Evolutionary conservation across 108 stramenopile genomes (phyloP).

Genomic region (Thalassiosira profunda): DNA sequence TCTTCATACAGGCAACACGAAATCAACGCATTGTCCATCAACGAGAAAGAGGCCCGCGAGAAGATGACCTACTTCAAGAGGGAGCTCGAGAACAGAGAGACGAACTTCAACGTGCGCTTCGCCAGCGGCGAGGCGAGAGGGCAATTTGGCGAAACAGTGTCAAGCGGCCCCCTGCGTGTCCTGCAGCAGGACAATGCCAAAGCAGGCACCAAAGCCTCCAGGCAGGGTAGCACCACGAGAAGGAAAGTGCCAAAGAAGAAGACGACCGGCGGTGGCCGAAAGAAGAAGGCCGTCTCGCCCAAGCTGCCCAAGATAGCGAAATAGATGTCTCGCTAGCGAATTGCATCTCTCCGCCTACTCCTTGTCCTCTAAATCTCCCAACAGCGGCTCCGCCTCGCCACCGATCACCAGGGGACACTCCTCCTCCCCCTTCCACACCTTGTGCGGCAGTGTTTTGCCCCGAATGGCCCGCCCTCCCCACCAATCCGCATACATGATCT

Average conservation of each 20-base stretch:
- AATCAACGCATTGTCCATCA: constrained; percentile 4
- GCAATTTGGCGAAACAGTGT: neutral
- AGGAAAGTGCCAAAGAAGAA: neutral
- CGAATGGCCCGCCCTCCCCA: constrained; percentile 60
- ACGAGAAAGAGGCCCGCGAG: constrained; percentile 13
- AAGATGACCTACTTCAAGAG: constrained; percentile 25
- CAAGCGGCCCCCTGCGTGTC: constrained; percentile 19
- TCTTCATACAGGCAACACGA: constrained; percentile 39
- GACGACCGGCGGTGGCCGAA: too few species aligned
- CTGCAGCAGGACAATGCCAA: constrained; percentile 9
- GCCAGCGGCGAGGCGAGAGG: neutral
- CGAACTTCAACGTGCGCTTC: constrained; percentile 6
- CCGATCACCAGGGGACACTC: constrained; percentile 56
- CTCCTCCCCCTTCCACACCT: constrained; percentile 76
- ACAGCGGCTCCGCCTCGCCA: neutral
- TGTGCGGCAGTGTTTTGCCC: constrained; percentile 51
- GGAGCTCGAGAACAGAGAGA: constrained; percentile 39
- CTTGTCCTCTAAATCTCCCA: constrained; percentile 10
- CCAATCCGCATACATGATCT: constrained; percentile 73
- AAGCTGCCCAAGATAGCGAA: constrained; percentile 28
- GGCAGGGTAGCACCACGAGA: neutral
- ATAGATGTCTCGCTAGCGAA: neutral
- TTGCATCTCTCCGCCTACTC: constrained; percentile 1
- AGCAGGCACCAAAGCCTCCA: constrained; percentile 11
- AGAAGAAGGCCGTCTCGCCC: neutral